phyloP scores from a whole-genome alignment of 768 basidiomycete genomes.

The Suillus placidus region DNA sequence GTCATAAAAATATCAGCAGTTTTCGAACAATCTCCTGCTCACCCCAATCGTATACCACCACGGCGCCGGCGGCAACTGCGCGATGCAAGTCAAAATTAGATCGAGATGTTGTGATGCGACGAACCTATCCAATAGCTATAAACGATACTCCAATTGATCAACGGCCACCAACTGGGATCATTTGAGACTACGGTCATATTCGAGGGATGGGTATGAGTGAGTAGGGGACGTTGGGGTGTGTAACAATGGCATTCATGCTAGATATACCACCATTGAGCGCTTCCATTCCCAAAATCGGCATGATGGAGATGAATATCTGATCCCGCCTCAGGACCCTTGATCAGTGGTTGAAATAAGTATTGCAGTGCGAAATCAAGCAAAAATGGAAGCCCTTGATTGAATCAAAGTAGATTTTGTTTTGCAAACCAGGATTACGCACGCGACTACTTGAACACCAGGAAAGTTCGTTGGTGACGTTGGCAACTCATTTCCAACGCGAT shows the following conservation, averaged over 20 bases:
- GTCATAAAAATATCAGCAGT: too few species aligned
- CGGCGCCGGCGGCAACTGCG: background rate
- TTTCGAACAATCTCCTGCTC: background rate
- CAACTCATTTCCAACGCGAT: too few species aligned
- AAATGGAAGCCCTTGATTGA: background rate
- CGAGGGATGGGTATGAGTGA: background rate
- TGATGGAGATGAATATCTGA: background rate
- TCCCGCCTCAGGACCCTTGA: too few species aligned
- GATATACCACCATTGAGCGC: background rate
- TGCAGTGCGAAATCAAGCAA: background rate
- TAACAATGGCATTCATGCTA: background rate
- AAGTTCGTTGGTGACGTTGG: too few species aligned
- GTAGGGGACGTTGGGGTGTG: background rate
- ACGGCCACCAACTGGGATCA: too few species aligned
- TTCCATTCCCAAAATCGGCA: background rate
- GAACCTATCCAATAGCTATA: too few species aligned
- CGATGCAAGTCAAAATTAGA: too few species aligned
- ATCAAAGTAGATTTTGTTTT: background rate
- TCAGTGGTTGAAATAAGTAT: too few species aligned
- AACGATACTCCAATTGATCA: too few species aligned
- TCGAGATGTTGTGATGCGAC: too few species aligned
- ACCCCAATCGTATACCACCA: background rate
- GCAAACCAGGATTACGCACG: background rate
- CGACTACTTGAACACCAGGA: too few species aligned
- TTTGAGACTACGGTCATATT: too few species aligned